These are phyloP conservation scores for Linnemannia hyalina DNA, from an alignment of 192 early-diverging fungal species.

Conservation along the genomic window DNA sequence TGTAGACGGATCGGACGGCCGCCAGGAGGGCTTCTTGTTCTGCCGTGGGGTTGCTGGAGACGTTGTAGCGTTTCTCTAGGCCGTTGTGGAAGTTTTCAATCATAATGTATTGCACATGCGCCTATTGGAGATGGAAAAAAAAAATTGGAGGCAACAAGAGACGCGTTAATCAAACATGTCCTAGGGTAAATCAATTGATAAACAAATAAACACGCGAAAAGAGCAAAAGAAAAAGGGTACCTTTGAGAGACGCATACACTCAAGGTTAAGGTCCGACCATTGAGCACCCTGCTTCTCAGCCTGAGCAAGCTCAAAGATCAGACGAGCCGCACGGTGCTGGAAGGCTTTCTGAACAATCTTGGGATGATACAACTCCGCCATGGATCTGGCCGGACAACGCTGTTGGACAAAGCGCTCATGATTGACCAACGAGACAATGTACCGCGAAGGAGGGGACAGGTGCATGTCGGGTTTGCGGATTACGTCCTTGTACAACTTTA, in stretches of 20 bases:
- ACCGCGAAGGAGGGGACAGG: slow-evolving; percentile 44
- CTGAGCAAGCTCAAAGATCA: slow-evolving; percentile 73
- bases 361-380: slow-evolving; percentile 60
- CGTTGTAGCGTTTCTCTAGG: slow-evolving; percentile 53
- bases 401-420: slow-evolving; percentile 20
- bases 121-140: slow-evolving; percentile 29
- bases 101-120: slow-evolving; percentile 84
- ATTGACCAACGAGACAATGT: slow-evolving; percentile 33
- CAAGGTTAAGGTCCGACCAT: slow-evolving; percentile 81
- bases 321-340: slow-evolving; percentile 75
- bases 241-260: slow-evolving; percentile 75
- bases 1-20: slow-evolving; percentile 59
- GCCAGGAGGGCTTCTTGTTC: slow-evolving; percentile 46
- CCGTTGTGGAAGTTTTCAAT: slow-evolving; percentile 72
- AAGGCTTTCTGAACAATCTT: slow-evolving; percentile 71
- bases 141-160: neutral
- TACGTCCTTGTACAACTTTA: slow-evolving; percentile 69
- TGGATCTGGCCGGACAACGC: slow-evolving; percentile 30
- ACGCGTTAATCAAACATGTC: neutral
- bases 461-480: slow-evolving; percentile 19
- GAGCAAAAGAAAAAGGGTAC: neutral
- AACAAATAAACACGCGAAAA: neutral
- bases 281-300: slow-evolving; percentile 65
- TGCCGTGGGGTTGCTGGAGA: slow-evolving; percentile 14
- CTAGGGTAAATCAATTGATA: neutral